Evolutionary conservation across 768 basidiomycete genomes (phyloP).

Genomic region (Gelatoporia subvermispora): DNA sequence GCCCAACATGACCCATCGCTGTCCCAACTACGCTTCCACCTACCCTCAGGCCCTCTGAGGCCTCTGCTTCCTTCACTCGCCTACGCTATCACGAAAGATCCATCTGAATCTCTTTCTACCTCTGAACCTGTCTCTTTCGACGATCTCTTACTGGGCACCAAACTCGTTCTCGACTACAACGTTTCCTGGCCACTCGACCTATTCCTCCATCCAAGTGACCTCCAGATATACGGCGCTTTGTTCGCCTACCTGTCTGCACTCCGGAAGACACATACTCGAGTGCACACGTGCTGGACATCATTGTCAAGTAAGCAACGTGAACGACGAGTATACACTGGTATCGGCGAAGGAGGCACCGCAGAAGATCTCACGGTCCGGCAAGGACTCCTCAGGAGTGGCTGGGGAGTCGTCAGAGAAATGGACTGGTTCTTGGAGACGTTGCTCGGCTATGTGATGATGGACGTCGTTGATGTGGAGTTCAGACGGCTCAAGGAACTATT

Average conservation of each 20-base stretch:
- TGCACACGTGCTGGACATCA: constrained; percentile 80
- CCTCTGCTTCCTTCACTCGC: constrained; percentile 76
- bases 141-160: constrained; percentile 75
- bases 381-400: constrained; percentile 68
- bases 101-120: constrained; percentile 39
- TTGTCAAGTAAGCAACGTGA: constrained; percentile 84
- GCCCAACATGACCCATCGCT: constrained; percentile 85
- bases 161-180: constrained; percentile 61
- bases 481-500: constrained; percentile 61
- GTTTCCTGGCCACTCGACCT: constrained; percentile 88
- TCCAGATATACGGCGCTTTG: constrained; percentile 68
- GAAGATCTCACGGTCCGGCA: constrained; percentile 65
- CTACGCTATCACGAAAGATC: constrained; percentile 19
- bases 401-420: constrained; percentile 87
- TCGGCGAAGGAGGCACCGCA: constrained; percentile 78
- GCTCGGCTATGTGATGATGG: constrained; percentile 82
- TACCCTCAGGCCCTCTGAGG: constrained; percentile 78
- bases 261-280: constrained; percentile 75
- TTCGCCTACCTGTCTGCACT: constrained; percentile 83
- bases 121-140: constrained; percentile 53
- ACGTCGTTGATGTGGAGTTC: constrained; percentile 86
- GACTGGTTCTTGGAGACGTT: constrained; percentile 87
- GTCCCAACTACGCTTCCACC: constrained; percentile 63
- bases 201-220: constrained; percentile 73
- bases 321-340: constrained; percentile 79